Conservation (phyloP, 2,329 filamentous ascomycete species). For the Epicoccum nigrum region DNA sequence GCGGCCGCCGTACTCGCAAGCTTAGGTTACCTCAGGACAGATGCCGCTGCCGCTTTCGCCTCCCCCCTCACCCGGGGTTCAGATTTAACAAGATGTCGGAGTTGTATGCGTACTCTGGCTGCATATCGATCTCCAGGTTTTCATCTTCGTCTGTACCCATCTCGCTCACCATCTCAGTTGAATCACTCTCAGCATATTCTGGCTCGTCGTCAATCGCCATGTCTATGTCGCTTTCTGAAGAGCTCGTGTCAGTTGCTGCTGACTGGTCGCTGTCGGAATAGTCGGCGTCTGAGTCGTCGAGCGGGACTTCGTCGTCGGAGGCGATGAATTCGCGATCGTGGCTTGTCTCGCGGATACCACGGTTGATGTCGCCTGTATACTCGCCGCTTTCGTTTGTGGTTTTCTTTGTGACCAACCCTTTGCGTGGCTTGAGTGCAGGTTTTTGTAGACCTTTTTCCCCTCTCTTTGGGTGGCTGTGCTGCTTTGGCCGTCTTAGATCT, state of each 20-base stretch:
- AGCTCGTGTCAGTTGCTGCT: too few species aligned
- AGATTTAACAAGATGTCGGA: neutral
- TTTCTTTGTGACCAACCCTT: neutral
- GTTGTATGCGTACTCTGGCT: conserved; percentile 14
- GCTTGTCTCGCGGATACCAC: conserved; percentile 5
- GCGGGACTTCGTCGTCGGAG: neutral
- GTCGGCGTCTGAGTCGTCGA: neutral
- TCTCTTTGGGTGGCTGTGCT: neutral
- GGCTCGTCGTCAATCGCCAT: conserved; percentile 2
- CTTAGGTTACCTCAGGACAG: too few species aligned
- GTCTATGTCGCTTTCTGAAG: conserved; percentile 13
- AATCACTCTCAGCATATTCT: too few species aligned
- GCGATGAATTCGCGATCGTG: conserved; percentile 5
- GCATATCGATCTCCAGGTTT: conserved; percentile 11
- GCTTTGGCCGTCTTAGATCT: neutral
- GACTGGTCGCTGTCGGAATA: neutral
- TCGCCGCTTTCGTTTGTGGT: too few species aligned
- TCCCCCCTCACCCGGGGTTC: neutral
- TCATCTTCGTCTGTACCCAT: too few species aligned
- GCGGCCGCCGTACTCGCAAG: too few species aligned
- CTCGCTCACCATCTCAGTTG: too few species aligned
- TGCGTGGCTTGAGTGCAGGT: neutral
- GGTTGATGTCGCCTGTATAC: neutral
- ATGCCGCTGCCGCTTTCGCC: too few species aligned
- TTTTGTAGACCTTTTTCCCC: neutral